Base-by-base conservation (phyloP, 2,329 filamentous ascomycete genomes). In the Pseudogymnoascus sp. region DNA sequence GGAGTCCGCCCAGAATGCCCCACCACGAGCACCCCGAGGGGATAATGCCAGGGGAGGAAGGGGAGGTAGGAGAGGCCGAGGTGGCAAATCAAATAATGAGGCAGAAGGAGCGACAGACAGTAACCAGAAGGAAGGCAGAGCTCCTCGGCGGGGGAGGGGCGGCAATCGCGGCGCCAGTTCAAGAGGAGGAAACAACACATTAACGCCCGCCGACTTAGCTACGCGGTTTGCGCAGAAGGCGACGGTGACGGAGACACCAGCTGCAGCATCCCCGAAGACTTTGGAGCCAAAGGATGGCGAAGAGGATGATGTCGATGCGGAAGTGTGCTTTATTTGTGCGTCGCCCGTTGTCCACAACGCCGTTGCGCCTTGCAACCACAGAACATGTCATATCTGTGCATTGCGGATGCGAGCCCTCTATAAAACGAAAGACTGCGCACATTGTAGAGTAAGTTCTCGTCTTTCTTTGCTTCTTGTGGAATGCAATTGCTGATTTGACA, bases 301-400 rank as follows among this genome's bases (percentile, higher is more conserved):
- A 2, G 72, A 74, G 63, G 77, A 74, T 3, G 82, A 81, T 22
- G 78, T 78, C 30, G 88, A 92, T 61, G 87, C 81, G 25, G 92
- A 97, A 65, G 83, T 97, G 64, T 99, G 94, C 83, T 97, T 97
- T 76, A 99, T 99, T 71, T 99, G 94, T 75, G 93, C 94, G 61
- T 96, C 92, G 66, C 85, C 87, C 2, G 87, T 99, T 57, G 85
- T 89, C 57, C 92, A 97, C 77, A 86, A 90, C 68, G 89, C 92
- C 8, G 86, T 99, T 66, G 86, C 92, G 33, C 93, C 94, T 18
- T 99, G 94, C 76, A 97, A 97, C 74, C 94, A 99, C 76, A 84
- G 90, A 62, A 97, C 93, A 57, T 99, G 94, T 73, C 94, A 99
- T 76, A 96, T 97, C 66, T 99, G 94, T 74, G 88, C 92, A 8